Base-by-base conservation (phyloP, 805 yeast species). In the Spathaspora passalidarum region DNA sequence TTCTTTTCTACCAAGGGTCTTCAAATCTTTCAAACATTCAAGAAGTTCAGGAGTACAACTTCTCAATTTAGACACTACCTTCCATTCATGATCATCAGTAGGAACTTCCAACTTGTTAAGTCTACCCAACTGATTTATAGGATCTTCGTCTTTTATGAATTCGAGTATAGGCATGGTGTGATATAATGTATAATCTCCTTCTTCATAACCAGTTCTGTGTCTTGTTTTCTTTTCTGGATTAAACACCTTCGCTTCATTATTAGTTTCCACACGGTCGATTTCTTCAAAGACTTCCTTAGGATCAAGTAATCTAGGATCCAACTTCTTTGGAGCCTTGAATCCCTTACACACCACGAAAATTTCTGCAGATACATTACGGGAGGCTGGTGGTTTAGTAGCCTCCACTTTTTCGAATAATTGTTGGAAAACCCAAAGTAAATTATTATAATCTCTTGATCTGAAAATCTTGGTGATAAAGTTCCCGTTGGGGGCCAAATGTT, bases 281-380 rank as follows among this genome's bases (percentile, higher is more conserved):
- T 94, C 99, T 68, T 92, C 98, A 60, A 94, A 94, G 17, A 94
- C 98, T 61, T 87, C 90, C 60, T 80, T 87, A 13, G 98, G 88
- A 63, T 94, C 99, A 49, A 94, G 73, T 46, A 94, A 73, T 59
- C 96, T 80, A 41, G 97, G 97, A 68, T 94, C 99, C 51, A 94
- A 66, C 63, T 86, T 89, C 65, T 91, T 88, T 41, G 99, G 99
- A 11, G 98, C 97, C 65, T 91, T 92, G 73, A 87, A 94, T 10
- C 95, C 95, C 64, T 84, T 84, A 69, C 99, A 94, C 32, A 91
- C 97, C 40, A 94, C 99, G 62, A 94, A 94, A 60, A 94, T 94
- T 75, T 94, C 99, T 2, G 99, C 99, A 62, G 98, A 92, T 26
- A 94, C 99, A 67, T 89, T 90, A 83, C 99, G 91, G 32, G 97